Base-by-base conservation (phyloP, 352 stramenopile species). In the Phytophthora tubulina region DNA sequence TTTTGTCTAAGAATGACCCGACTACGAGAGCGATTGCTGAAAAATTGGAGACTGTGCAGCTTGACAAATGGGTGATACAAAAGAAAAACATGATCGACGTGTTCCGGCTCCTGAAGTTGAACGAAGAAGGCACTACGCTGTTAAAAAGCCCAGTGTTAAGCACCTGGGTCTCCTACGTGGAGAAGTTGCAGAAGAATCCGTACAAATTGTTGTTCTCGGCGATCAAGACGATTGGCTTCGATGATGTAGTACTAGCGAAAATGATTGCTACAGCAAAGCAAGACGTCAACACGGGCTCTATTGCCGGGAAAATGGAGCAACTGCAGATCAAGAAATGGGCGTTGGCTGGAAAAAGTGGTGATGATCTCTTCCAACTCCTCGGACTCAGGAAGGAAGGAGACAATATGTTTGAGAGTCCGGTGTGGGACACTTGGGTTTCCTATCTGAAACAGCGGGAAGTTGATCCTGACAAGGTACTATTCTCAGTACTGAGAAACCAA, bases 71-170 rank as follows among this genome's bases (percentile, higher is more conserved):
- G 59, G 2, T 27, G n/a, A 32, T 36, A 5, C 10, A 31, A 11
- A 11, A 51, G 4, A 38, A 58, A 11, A 41, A 6, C 0, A 11
- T 45, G 21, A 17, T 17, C 11, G 38, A 59, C 14, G 30, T 60
- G 5, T 67, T 67, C 31, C 30, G 14, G 21, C 15, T 64, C 10
- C 36, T 70, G 13, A 55, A 52, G 46, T 51, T 70, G 9, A 63
- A 64, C 14, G 21, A 55, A 14, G 58, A 50, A 56, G 17, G 36
- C 4, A n/a, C 15, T 13, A 21, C 33, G 2, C 58, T 65, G 15
- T 15, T 72, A 2, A 57, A 35, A 52, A 72, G 21, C n/a, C 31
- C 64, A 13, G 15, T 36, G 13, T 17, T 72, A 3, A 44, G n/a
- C 0, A 67, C 41, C 2, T 68, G 65, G 65, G 33, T 72, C 2